Evolutionary conservation across 345 rosid species (phyloP), one percentile per base, ranked within the genome.

Genomic region (Eucalyptus viminalis): DNA sequence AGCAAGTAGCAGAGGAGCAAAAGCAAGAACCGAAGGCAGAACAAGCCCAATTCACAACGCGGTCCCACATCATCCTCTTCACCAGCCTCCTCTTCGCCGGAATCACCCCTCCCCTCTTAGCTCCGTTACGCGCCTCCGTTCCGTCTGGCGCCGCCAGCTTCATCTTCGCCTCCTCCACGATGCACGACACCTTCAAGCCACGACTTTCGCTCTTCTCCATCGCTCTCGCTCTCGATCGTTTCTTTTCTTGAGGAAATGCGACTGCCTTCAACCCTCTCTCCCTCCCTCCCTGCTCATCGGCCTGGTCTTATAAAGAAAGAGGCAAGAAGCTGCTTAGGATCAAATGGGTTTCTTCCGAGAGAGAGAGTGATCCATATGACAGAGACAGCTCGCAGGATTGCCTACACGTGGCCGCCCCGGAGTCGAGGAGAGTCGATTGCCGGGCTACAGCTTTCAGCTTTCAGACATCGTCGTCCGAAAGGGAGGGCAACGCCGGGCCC

Each of bases 51-150:
- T 34, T 6, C 88, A 86, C 43, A 19, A 86, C 8, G 56, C 17
- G 12, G 86, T 88, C 62, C 29, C 86, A 56, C 80, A 86, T 69
- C 90, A 88, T 90, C 34, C 49, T 86, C 58, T 90, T 88, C 29
- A 90, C 91, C 60, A 89, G 80, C 69, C 90, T 90, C 60, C 88
- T 88, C 87, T 86, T 86, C 17, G 87, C n/a, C 13, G 91, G 91
- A 34, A 90, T 69, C 47, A 88, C 58, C 45, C 88, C 49, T 60
- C 90, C 81, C 31, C 60, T 53, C 80, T 90, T 86, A 4, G 49
- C 69, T 72, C 81, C 22, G 27, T 5, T 34, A 37, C 81, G 25
- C 45, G 81, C 81, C 81, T 37, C 81, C 22, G 45, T 9, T 72
- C 25, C 45, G 0, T 37, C 81, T 22, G 13, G 25, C 25, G 25